These are phyloP conservation scores for Pyrenophora graminea DNA, from an alignment of 2,329 filamentous ascomycete species.

Conservation along the genomic window DNA sequence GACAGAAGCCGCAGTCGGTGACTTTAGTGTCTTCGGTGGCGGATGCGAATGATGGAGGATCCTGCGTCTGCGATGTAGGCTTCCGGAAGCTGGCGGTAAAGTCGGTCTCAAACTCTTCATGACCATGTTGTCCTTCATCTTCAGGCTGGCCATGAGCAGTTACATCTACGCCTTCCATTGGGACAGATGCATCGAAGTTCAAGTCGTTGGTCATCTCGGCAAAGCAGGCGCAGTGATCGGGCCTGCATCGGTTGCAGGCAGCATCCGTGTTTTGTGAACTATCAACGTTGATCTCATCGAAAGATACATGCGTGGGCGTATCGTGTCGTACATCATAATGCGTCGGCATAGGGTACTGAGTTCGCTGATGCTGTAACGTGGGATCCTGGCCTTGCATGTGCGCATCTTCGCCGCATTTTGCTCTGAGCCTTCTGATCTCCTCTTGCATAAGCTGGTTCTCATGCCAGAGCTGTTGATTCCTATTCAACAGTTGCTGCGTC, in stretches of 20 bases:
- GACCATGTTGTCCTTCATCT: slow-evolving; percentile 1
- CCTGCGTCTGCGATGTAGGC: background rate
- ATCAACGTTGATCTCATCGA: background rate
- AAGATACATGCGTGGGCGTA: background rate
- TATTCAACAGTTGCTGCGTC: background rate
- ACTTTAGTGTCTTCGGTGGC: slow-evolving; percentile 20
- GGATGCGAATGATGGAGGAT: slow-evolving; percentile 28
- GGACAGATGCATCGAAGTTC: slow-evolving; percentile 12
- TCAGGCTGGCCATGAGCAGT: slow-evolving; percentile 13
- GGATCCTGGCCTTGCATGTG: too few species aligned
- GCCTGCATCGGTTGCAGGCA: slow-evolving; percentile 36
- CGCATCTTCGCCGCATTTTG: too few species aligned
- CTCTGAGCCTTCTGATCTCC: background rate
- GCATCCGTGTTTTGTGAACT: slow-evolving; percentile 23
- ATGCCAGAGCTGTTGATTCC: background rate
- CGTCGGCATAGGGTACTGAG: too few species aligned
- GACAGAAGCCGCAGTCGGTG: slow-evolving; percentile 41
- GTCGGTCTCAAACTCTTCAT: slow-evolving; percentile 35
- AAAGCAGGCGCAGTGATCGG: slow-evolving; percentile 41
- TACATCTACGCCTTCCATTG: slow-evolving; percentile 28
- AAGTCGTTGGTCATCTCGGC: slow-evolving; percentile 33
- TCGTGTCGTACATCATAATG: background rate
- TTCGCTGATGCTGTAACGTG: too few species aligned
- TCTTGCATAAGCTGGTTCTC: background rate
- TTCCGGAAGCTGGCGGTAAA: slow-evolving; percentile 36